Conservation (phyloP, 768 basidiomycete species). For the Pulveroboletus sp. region DNA sequence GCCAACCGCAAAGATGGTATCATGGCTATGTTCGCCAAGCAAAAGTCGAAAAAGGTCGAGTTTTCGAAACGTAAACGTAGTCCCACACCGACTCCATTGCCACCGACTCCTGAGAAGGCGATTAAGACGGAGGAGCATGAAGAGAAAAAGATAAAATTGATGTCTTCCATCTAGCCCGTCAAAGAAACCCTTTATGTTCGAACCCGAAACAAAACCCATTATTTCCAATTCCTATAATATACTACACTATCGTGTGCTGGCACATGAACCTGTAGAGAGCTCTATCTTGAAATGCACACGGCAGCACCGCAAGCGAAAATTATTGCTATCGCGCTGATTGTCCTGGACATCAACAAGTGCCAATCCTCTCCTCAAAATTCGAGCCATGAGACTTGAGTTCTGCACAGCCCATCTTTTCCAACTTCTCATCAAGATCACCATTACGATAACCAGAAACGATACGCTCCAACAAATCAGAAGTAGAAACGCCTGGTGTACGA, state of each 20-base stretch:
- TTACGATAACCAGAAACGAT: slow-evolving; percentile 85
- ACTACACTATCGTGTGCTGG: slow-evolving; percentile 1
- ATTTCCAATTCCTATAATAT: slow-evolving; percentile 6
- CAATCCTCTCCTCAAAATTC: slow-evolving; percentile 16
- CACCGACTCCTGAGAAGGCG: neutral
- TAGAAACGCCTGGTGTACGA: slow-evolving; percentile 91
- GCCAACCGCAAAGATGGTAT: slow-evolving; percentile 81
- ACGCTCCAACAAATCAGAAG: slow-evolving; percentile 86
- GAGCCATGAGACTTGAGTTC: slow-evolving; percentile 61
- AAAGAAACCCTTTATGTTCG: neutral
- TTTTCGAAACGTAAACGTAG: slow-evolving; percentile 29
- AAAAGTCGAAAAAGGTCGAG: slow-evolving; percentile 31
- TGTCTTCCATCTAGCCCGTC: neutral
- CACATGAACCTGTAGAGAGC: neutral
- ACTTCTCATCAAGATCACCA: slow-evolving; percentile 82
- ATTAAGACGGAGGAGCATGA: slow-evolving; percentile 11
- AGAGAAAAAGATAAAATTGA: slow-evolving; percentile 21
- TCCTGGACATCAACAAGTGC: slow-evolving; percentile 2
- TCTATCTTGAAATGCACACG: neutral
- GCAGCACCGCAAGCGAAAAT: neutral
- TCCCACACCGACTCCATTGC: slow-evolving; percentile 9
- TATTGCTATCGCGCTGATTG: neutral
- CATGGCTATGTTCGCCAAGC: slow-evolving; percentile 73
- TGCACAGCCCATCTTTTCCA: slow-evolving; percentile 79
- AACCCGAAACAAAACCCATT: neutral